Evolutionary conservation across 352 stramenopile species (phyloP).

Genomic region (Globisporangium cylindrosporum): DNA sequence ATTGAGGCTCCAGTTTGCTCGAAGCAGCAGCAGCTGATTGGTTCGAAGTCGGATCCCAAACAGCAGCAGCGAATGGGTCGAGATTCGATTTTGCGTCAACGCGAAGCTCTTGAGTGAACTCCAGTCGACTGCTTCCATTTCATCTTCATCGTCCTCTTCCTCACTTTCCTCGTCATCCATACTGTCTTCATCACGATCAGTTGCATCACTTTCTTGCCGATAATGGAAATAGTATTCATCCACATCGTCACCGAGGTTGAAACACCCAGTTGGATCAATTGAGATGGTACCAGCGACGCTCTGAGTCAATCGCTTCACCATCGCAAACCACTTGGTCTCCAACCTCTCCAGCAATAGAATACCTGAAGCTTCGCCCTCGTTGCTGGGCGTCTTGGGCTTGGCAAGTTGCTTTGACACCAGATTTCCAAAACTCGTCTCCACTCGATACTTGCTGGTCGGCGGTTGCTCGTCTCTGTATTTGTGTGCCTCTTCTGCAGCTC

Average conservation of each 20-base stretch:
- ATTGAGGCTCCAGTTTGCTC: slow-evolving; percentile 14
- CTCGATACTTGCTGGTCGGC: slow-evolving; percentile 33
- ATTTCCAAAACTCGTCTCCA: slow-evolving; percentile 74
- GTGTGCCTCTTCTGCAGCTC: slow-evolving; percentile 33
- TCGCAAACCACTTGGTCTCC: slow-evolving; percentile 39
- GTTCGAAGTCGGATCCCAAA: slow-evolving; percentile 32
- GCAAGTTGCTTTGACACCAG: slow-evolving; percentile 35
- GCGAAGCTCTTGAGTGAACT: slow-evolving; percentile 29
- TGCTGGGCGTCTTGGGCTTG: neutral
- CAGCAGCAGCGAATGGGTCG: slow-evolving; percentile 18
- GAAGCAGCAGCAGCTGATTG: slow-evolving; percentile 29
- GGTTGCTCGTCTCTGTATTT: slow-evolving; percentile 41
- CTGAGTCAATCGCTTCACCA: slow-evolving; percentile 28
- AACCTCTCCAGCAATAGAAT: slow-evolving; percentile 22
- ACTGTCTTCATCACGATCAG: slow-evolving; percentile 15
- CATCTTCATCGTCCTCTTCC: slow-evolving; percentile 29
- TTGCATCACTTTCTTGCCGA: slow-evolving; percentile 2
- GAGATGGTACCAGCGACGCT: slow-evolving; percentile 22
- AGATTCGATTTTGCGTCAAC: slow-evolving; percentile 6
- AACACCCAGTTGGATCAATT: slow-evolving; percentile 26
- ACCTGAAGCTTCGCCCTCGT: slow-evolving; percentile 2
- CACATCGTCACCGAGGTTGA: slow-evolving; percentile 29
- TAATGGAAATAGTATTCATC: slow-evolving; percentile 45
- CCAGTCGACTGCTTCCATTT: slow-evolving; percentile 60
- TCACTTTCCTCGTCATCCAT: slow-evolving; percentile 11